A percentile compares a stretch with the other conserved stretches of the same genome.
Evolutionary conservation across 73 alveolate genomes (phyloP).

Genomic region (Durusdinium trenchii): DNA sequence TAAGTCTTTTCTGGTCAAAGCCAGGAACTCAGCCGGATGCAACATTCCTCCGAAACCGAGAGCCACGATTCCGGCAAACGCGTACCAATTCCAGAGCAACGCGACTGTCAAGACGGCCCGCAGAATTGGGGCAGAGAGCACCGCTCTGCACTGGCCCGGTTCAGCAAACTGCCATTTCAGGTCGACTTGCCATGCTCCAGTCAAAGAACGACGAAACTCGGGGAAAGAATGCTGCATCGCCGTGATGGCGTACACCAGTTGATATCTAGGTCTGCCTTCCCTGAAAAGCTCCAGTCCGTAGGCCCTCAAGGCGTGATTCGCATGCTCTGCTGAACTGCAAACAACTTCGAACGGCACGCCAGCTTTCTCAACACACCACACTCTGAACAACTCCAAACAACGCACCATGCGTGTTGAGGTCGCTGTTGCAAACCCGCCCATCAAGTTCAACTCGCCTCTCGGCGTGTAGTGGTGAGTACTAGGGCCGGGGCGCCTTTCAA

Average conservation of each 20-base stretch:
- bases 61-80: background rate
- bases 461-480: background rate
- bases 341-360: background rate
- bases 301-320: background rate
- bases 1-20: background rate
- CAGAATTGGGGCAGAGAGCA: background rate
- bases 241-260: background rate
- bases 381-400: background rate
- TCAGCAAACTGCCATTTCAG: background rate
- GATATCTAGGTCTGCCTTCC: background rate
- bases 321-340: background rate
- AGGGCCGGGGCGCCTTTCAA: background rate
- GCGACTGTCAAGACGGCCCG: background rate
- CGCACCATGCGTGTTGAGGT: background rate
- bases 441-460: background rate
- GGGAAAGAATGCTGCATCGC: background rate
- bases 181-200: background rate
- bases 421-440: background rate
- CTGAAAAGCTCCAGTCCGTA: background rate
- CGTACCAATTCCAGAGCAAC: background rate
- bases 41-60: background rate
- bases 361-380: background rate
- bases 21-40: background rate
- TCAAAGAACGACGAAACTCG: background rate
- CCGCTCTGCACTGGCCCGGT: constrained; percentile 6